Evolutionary conservation across 768 basidiomycete species (phyloP).

Genomic region (Collybia mongolica): DNA sequence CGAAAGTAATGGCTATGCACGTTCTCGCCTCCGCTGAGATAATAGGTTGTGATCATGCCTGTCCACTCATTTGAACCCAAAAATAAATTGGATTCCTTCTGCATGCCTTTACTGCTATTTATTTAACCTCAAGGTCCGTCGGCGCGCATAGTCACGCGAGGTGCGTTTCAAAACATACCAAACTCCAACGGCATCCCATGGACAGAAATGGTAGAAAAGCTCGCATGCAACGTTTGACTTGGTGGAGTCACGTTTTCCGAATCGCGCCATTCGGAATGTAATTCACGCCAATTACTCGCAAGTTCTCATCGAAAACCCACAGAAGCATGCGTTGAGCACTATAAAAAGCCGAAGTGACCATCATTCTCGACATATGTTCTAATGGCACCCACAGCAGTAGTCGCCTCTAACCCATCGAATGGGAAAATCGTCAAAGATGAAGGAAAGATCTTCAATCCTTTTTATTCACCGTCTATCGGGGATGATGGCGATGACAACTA

Average conservation of each 20-base stretch:
- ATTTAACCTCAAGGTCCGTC: no score
- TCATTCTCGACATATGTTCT: background rate
- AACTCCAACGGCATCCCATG: no score
- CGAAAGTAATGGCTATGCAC: no score
- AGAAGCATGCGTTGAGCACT: background rate
- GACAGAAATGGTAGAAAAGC: no score
- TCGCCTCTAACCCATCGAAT: background rate
- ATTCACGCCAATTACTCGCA: background rate
- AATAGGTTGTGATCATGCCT: no score
- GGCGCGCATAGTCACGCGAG: no score
- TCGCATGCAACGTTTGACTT: background rate
- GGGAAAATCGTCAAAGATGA: conserved; percentile 3
- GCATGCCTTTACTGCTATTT: no score
- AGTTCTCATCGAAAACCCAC: background rate
- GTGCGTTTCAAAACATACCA: no score
- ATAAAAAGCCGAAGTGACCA: background rate
- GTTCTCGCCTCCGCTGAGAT: no score
- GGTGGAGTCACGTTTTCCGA: background rate
- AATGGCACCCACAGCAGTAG: conserved; percentile 19
- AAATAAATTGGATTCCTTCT: no score
- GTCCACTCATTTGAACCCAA: no score
- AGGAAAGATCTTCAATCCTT: conserved; percentile 49
- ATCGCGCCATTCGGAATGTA: background rate
- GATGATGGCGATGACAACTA: conserved; percentile 54
- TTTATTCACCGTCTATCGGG: conserved; percentile 61